A percentile compares a stretch with the other conserved stretches of the same genome.
phyloP scores from a whole-genome alignment of 768 basidiomycete genomes.

The Hebeloma cylindrosporum region DNA sequence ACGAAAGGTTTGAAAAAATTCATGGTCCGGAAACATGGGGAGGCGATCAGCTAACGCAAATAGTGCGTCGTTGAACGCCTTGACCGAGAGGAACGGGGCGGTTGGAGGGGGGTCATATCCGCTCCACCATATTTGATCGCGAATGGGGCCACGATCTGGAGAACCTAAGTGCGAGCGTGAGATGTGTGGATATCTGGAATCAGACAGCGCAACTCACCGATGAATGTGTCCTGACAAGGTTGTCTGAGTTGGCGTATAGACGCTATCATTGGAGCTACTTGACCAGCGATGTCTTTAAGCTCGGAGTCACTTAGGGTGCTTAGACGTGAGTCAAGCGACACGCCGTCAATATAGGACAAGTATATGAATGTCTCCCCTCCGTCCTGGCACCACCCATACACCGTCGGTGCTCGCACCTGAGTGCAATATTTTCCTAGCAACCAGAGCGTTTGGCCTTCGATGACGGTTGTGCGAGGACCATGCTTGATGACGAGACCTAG shows the following conservation, averaged over 20 bases:
- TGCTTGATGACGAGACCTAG: slow-evolving; percentile 15
- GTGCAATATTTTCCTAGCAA: slow-evolving; percentile 5
- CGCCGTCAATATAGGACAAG: slow-evolving; percentile 13
- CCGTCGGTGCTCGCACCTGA: slow-evolving; percentile 12
- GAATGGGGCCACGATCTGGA: slow-evolving; percentile 6
- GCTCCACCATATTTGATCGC: slow-evolving; percentile 13
- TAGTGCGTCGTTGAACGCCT: slow-evolving; percentile 8
- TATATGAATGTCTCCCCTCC: slow-evolving; percentile 11
- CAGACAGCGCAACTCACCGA: slow-evolving; percentile 5
- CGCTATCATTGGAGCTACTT: slow-evolving; percentile 9
- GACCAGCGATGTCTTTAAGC: slow-evolving; percentile 4
- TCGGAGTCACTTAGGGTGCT: slow-evolving; percentile 4
- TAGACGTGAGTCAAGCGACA: slow-evolving; percentile 11
- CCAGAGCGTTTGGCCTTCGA: slow-evolving; percentile 18
- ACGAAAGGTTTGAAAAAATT: slow-evolving; percentile 9
- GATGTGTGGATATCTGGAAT: neutral
- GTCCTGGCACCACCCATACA: slow-evolving; percentile 17
- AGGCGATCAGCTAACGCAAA: slow-evolving; percentile 5
- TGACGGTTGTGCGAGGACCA: slow-evolving; percentile 6
- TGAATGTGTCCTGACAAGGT: slow-evolving; percentile 4
- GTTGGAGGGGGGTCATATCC: neutral
- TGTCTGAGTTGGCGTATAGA: slow-evolving; percentile 12
- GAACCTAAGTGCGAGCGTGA: slow-evolving; percentile 3
- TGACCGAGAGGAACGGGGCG: slow-evolving; percentile 11
- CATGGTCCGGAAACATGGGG: slow-evolving; percentile 9